Evolutionary conservation across 805 yeast species (phyloP).

Genomic region (Candida boidinii): DNA sequence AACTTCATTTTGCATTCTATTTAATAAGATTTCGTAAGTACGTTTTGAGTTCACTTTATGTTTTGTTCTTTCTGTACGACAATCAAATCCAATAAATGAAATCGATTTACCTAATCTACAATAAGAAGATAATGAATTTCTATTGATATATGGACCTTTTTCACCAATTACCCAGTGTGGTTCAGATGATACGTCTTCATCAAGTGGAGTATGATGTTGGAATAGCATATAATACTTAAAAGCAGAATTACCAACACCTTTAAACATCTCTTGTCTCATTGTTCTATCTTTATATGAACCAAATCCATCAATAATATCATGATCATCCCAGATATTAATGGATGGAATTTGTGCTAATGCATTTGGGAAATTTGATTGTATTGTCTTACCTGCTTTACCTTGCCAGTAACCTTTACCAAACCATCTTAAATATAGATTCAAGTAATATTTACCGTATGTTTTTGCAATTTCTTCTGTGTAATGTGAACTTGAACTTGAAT

Average conservation of each 20-base stretch:
- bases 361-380: constrained; percentile 59
- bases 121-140: constrained; percentile 59
- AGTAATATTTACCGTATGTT: constrained; percentile 59
- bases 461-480: constrained; percentile 37
- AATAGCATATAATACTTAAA: constrained; percentile 83
- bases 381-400: constrained; percentile 57
- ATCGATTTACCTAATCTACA: constrained; percentile 68
- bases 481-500: constrained; percentile 30
- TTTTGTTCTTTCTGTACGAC: constrained; percentile 81
- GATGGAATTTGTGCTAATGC: constrained; percentile 81
- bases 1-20: constrained; percentile 51
- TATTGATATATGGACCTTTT: constrained; percentile 61
- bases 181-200: constrained; percentile 28
- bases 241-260: constrained; percentile 68
- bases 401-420: constrained; percentile 85
- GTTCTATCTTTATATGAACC: constrained; percentile 79
- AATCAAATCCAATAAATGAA: constrained; percentile 75
- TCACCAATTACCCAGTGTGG: constrained; percentile 60
- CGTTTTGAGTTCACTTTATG: constrained; percentile 42
- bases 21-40: constrained; percentile 56
- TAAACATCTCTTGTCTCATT: constrained; percentile 63
- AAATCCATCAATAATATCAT: constrained; percentile 93
- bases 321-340: constrained; percentile 86
- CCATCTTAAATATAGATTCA: constrained; percentile 75
- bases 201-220: constrained; percentile 70